Evolutionary conservation across 306 rosid species (phyloP), one percentile per base, ranked within the genome.

Genomic region (Chamaecrista fasciculata): DNA sequence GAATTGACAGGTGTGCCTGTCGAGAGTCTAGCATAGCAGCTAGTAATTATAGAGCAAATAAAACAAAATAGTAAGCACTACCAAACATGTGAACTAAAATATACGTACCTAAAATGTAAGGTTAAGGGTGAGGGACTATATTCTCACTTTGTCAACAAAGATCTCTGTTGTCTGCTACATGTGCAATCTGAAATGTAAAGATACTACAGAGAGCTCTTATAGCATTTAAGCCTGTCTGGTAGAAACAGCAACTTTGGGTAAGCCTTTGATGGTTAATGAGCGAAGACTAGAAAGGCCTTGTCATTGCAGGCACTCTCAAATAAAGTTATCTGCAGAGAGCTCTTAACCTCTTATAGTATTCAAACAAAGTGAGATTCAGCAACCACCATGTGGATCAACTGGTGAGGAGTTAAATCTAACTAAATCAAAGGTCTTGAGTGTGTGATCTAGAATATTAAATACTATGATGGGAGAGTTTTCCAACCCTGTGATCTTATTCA

Each of bases 211-310:
- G 64, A 59, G 10, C 34, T 46, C 4, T 40, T 12, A 16, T 47
- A 74, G 58, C 34, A 74, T 56, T 74, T 73, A 20, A 26, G 40
- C 16, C 15, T 57, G 6, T 20, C 4, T 1, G 68, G 79, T 33
- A 75, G 39, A 66, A 10, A 23, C 25, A 16, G 33, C 34, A 75
- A n/a, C 69, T 47, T 31, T 62, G 26, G 26, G 53, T 44, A 75
- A 29, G 58, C 79, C 79, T 24, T 75, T 75, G 69, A 75, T 67
- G 51, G 72, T 66, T 48, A 75, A 59, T 5, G 73, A 67, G n/a
- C 62, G 73, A 47, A 75, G 58, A 36, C 15, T 67, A 34, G 21
- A 8, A 46, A 67, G 73, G 34, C 51, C 49, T 44, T n/a, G n/a
- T n/a, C n/a, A n/a, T n/a, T 14, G 29, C 16, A 66, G 19, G 43